Evolutionary conservation across 176 grass and related monocot species (phyloP).

Genomic region (Dactylis glomerata): DNA sequence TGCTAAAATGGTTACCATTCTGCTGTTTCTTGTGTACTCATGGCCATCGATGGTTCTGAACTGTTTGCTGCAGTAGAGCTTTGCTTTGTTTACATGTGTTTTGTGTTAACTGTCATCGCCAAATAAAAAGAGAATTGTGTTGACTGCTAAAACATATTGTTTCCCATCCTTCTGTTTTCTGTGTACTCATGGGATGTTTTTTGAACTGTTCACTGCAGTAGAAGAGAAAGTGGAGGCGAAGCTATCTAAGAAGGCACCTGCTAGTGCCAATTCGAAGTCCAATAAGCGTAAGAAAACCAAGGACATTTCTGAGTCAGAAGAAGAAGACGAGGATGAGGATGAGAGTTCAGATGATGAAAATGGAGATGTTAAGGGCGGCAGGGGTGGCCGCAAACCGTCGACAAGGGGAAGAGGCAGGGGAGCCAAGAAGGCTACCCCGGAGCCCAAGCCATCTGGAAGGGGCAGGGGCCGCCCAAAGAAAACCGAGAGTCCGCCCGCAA

Average conservation of each 20-base stretch:
- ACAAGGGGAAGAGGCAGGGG: constrained; percentile 67
- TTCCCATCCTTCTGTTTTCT: neutral
- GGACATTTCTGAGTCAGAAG: constrained; percentile 69
- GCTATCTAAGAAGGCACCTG: constrained; percentile 50
- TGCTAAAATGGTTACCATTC: neutral
- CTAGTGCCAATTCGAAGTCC: constrained; percentile 48
- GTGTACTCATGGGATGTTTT: constrained; percentile 26
- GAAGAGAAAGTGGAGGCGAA: constrained; percentile 38
- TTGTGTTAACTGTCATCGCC: neutral
- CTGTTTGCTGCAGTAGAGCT: constrained; percentile 33
- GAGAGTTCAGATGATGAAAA: constrained; percentile 46
- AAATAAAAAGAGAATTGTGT: neutral
- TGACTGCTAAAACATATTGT: neutral
- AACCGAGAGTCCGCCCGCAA: constrained; percentile 34
- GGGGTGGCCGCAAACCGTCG: constrained; percentile 54
- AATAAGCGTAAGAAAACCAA: constrained; percentile 73
- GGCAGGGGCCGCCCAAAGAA: constrained; percentile 73
- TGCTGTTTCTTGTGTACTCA: neutral
- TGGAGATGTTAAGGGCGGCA: constrained; percentile 34
- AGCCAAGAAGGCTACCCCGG: constrained; percentile 38
- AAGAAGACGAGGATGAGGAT: constrained; percentile 42
- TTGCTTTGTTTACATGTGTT: neutral
- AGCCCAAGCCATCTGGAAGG: constrained; percentile 42
- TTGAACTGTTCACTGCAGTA: constrained; percentile 25
- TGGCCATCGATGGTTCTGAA: constrained; percentile 5